Percentiles rank a stretch among this genome's conserved stretches.
Conservation (phyloP, 768 basidiomycete species). For the Leccinum longicurvipes region DNA sequence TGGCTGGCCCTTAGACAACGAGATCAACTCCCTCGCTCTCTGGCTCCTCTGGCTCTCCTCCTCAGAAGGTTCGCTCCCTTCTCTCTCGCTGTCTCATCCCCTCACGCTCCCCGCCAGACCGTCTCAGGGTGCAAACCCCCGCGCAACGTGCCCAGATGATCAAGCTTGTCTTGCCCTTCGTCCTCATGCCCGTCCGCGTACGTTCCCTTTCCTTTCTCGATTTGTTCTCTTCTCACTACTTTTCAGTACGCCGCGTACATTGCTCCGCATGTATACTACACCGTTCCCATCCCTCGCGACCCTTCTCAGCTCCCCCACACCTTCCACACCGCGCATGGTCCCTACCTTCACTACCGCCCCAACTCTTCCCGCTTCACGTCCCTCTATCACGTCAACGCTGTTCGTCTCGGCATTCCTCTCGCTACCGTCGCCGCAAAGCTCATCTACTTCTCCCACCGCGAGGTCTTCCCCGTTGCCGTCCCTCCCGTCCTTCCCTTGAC, state of each 20-base stretch:
- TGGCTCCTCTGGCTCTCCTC: slow-evolving; percentile 66
- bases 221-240: slow-evolving; percentile 7
- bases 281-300: slow-evolving; percentile 43
- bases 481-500: slow-evolving; percentile 37
- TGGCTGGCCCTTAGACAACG: slow-evolving; percentile 59
- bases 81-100: background rate
- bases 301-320: slow-evolving; percentile 23
- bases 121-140: slow-evolving; percentile 24
- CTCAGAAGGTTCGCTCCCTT: slow-evolving; percentile 41
- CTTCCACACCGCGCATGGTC: slow-evolving; percentile 39
- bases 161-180: slow-evolving; percentile 40
- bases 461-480: slow-evolving; percentile 43
- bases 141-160: slow-evolving; percentile 29
- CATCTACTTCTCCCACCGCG: slow-evolving; percentile 57
- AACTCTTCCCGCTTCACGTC: slow-evolving; percentile 30
- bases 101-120: slow-evolving; percentile 29
- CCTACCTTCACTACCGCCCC: slow-evolving; percentile 45
- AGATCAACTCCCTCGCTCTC: slow-evolving; percentile 48
- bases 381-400: slow-evolving; percentile 30
- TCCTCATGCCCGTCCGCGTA: slow-evolving; percentile 51
- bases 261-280: slow-evolving; percentile 60
- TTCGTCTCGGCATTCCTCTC: slow-evolving; percentile 38
- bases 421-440: slow-evolving; percentile 58
- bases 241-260: slow-evolving; percentile 52
- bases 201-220: background rate